These are phyloP conservation scores for Arachis monticola DNA, from an alignment of 331 rosid species.

Conservation along the genomic window DNA sequence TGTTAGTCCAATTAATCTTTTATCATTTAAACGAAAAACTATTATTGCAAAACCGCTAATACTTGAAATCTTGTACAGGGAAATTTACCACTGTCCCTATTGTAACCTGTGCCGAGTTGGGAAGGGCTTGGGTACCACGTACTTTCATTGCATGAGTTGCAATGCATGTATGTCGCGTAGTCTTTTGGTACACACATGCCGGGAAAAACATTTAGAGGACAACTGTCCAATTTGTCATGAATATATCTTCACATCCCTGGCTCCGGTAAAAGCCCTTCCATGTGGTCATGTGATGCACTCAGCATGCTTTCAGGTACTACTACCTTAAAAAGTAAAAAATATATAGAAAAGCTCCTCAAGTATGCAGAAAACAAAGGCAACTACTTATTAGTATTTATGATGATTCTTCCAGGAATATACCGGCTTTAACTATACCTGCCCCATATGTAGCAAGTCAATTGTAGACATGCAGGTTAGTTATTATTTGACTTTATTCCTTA, in stretches of 20 bases:
- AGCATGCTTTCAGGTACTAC: constrained; percentile 84
- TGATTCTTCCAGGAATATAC: constrained; percentile 76
- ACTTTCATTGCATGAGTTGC: constrained; percentile 96
- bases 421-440: constrained; percentile 75
- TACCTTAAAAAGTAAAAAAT: neutral
- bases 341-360: neutral
- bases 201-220: constrained; percentile 84
- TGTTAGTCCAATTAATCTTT: constrained; percentile 24
- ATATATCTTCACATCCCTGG: constrained; percentile 77
- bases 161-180: constrained; percentile 90
- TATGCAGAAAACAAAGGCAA: constrained; percentile 28
- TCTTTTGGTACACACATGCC: constrained; percentile 72
- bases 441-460: constrained; percentile 90
- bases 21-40: constrained; percentile 15
- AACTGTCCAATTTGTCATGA: constrained; percentile 98
- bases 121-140: constrained; percentile 92
- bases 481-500: constrained; percentile 26
- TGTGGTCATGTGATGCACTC: constrained; percentile 99
- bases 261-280: constrained; percentile 81
- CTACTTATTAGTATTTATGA: constrained; percentile 37
- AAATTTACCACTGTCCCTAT: constrained; percentile 93
- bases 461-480: constrained; percentile 95
- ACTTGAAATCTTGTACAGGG: constrained; percentile 58
- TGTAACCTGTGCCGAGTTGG: constrained; percentile 96
- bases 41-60: constrained; percentile 30